A percentile compares a stretch with the other conserved stretches of the same genome.
phyloP scores from a whole-genome alignment of 2,329 filamentous ascomycete genomes.

The Cytospora chrysosperma region DNA sequence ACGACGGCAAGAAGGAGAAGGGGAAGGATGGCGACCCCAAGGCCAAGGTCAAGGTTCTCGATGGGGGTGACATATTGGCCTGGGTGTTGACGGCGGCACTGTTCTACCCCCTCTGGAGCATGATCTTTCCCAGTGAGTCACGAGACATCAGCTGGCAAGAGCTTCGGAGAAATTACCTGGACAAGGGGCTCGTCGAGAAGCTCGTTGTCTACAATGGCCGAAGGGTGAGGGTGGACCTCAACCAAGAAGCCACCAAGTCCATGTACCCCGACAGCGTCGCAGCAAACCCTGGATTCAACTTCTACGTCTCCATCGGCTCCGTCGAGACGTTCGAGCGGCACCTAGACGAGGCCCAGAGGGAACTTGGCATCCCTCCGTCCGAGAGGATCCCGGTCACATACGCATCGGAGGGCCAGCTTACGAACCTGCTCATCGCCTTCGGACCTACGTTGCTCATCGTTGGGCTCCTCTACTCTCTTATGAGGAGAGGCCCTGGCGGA shows the following conservation, averaged over 20 bases:
- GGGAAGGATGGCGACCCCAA: slow-evolving; percentile 25
- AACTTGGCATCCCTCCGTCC: slow-evolving; percentile 79
- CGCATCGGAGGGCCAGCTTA: slow-evolving; percentile 71
- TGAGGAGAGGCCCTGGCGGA: slow-evolving; percentile 69
- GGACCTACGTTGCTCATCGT: slow-evolving; percentile 86
- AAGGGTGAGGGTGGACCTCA: slow-evolving; percentile 72
- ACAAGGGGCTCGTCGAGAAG: slow-evolving; percentile 94
- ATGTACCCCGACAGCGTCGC: slow-evolving; percentile 77
- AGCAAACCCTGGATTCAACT: slow-evolving; percentile 68
- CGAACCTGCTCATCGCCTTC: slow-evolving; percentile 72
- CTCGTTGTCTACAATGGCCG: slow-evolving; percentile 72
- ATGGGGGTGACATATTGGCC: slow-evolving; percentile 53
- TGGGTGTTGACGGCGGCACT: slow-evolving; percentile 45
- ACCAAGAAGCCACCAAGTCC: slow-evolving; percentile 69
- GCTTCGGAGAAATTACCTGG: slow-evolving; percentile 87
- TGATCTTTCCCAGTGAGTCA: slow-evolving; percentile 43
- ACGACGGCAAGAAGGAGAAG: slow-evolving; percentile 38
- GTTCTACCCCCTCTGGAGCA: slow-evolving; percentile 42
- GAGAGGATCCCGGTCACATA: slow-evolving; percentile 95
- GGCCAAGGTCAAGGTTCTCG: slow-evolving; percentile 26
- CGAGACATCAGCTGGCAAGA: slow-evolving; percentile 97
- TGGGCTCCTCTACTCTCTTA: slow-evolving; percentile 76
- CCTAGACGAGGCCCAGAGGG: slow-evolving; percentile 82
- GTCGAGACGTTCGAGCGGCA: slow-evolving; percentile 89
- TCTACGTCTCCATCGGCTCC: slow-evolving; percentile 94